Conservation (phyloP, 768 basidiomycete genomes). For the Tylopilus intermedius region DNA sequence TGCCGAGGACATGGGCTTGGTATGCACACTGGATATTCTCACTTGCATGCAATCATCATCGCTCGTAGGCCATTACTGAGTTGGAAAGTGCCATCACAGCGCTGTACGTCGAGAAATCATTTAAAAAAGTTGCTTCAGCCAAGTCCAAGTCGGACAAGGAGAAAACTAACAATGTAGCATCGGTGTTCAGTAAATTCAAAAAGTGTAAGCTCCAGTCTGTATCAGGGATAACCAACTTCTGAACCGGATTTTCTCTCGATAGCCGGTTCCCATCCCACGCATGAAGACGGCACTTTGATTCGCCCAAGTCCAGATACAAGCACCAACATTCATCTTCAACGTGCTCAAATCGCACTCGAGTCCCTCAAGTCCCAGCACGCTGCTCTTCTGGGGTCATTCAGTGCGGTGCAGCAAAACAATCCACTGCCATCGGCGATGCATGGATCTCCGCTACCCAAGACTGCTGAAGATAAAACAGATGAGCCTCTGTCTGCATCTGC, state of each 20-base stretch:
- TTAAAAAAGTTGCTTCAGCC: conserved; percentile 33
- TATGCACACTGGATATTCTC: conserved; percentile 31
- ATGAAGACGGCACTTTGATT: conserved; percentile 28
- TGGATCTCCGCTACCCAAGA: conserved; percentile 38
- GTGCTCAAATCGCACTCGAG: conserved; percentile 44
- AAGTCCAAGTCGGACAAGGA: conserved; percentile 43
- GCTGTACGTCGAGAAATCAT: conserved; percentile 36
- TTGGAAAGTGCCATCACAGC: conserved; percentile 51
- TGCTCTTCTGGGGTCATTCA: conserved; percentile 42
- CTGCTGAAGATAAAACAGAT: conserved; percentile 46
- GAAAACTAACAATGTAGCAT: conserved; percentile 32
- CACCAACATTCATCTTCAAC: conserved; percentile 33
- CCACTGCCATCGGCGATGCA: conserved; percentile 17
- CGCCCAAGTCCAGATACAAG: conserved; percentile 16
- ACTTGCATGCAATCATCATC: neutral
- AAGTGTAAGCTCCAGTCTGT: conserved; percentile 38
- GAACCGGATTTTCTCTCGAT: neutral
- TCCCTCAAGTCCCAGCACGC: conserved; percentile 58
- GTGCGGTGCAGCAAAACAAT: conserved; percentile 31
- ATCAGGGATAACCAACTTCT: neutral
- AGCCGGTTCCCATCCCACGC: conserved; percentile 20
- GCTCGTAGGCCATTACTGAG: conserved; percentile 49
- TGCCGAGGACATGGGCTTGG: conserved; percentile 63
- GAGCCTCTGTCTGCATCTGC: conserved; percentile 20
- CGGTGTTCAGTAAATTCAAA: conserved; percentile 59